Evolutionary conservation across 1,284 basidiomycete species (phyloP), one percentile per base, ranked within the genome.

Genomic region (Termitomyces sp.): DNA sequence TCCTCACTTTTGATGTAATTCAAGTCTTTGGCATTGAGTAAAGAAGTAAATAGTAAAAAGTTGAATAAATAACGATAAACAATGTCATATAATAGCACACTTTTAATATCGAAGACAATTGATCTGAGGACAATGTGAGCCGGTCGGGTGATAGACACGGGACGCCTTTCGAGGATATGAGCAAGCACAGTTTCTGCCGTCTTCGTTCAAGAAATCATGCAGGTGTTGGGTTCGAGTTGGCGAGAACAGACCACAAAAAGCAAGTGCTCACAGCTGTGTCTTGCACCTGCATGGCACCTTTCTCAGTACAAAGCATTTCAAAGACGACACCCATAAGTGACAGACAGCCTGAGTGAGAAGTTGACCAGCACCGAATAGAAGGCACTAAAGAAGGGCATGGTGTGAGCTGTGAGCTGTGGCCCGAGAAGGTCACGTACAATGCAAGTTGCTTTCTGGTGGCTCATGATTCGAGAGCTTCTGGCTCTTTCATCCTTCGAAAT

Each of bases 161-260:
- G 60, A 51, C 1, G 67, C 67, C 46, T 24, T 24, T 73, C 55
- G 36, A 73, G 61, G 21, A 74, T 63, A 50, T 72, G 67, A 19
- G 68, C 67, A 6, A 72, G 58, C 62, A 73, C 71, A 46, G 72
- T 63, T 56, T 73, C 73, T 46, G 73, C 67, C 63, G 68, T 68
- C 70, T 70, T 42, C 19, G 24, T 13, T 19, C n/a, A 21, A 34
- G 15, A 10, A 33, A 34, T 53, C 21, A 53, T 38, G 13, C 15
- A 33, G 7, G 13, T 3, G 9, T 21, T 15, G 15, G 17, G 6
- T 43, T 28, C 3, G 9, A 45, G 31, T 7, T 45, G 17, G 12
- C 17, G 17, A 44, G 17, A 31, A 21, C 12, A 40, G 10, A 40
- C 8, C 8, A 26, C 17, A 30, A 31, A 15, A 41, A 40, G 48